phyloP scores from a whole-genome alignment of 2,329 filamentous ascomycete species.

The Tolypocladium endophyticum region DNA sequence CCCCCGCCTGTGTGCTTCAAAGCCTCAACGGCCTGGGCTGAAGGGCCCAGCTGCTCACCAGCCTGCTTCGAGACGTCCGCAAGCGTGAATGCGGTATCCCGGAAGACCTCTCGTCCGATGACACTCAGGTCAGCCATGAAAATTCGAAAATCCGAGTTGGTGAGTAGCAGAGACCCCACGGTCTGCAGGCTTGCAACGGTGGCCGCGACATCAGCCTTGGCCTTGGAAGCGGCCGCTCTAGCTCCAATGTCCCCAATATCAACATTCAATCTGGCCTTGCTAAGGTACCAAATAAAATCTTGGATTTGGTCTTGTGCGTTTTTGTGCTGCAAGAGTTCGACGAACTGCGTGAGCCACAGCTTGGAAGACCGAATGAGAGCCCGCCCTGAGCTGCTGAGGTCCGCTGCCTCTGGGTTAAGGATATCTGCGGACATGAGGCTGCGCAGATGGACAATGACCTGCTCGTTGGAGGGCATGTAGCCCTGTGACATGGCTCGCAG shows the following conservation, averaged over 20 bases:
- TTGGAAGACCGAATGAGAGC: conserved; percentile 62
- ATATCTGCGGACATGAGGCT: conserved; percentile 68
- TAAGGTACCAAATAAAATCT: conserved; percentile 79
- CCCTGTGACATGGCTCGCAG: conserved; percentile 69
- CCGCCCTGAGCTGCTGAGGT: conserved; percentile 69
- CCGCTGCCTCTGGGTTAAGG: conserved; percentile 57
- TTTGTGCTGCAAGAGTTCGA: conserved; percentile 73
- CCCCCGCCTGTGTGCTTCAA: conserved; percentile 28
- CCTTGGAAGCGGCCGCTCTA: conserved; percentile 16
- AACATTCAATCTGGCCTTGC: conserved; percentile 53
- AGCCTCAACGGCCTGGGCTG: conserved; percentile 41
- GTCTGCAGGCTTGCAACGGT: conserved; percentile 73
- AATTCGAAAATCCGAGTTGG: conserved; percentile 81
- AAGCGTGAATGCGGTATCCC: conserved; percentile 72
- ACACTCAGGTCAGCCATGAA: conserved; percentile 73
- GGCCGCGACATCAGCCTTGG: conserved; percentile 21
- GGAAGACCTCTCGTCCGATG: conserved; percentile 74
- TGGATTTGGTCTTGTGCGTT: conserved; percentile 80
- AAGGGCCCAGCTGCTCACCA: conserved; percentile 63
- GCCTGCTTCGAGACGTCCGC: conserved; percentile 66
- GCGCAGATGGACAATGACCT: conserved; percentile 68
- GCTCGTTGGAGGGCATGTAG: conserved; percentile 87
- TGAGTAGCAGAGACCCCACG: conserved; percentile 72
- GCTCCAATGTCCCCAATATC: conserved; percentile 18
- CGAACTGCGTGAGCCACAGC: conserved; percentile 67